These are phyloP conservation scores for Plasmodium fragile DNA, from an alignment of 169 alveolate species.

Conservation along the genomic window DNA sequence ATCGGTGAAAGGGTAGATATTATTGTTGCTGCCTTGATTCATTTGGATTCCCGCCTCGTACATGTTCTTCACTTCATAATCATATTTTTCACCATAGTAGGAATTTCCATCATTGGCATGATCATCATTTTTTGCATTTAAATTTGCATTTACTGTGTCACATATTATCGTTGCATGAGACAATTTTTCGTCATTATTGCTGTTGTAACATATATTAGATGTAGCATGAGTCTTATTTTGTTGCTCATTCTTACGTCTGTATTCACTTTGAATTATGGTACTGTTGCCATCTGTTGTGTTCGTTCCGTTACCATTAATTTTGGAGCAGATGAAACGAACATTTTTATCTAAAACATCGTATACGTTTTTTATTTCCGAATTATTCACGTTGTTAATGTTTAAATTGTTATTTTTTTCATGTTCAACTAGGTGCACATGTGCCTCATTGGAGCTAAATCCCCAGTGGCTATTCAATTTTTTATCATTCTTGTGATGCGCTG, in stretches of 20 bases:
- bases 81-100: not conserved
- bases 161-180: not conserved
- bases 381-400: not conserved
- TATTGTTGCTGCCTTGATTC: not conserved
- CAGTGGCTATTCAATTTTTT: not conserved
- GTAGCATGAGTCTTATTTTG: not conserved
- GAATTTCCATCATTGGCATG: not conserved
- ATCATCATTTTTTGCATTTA: conserved; percentile 9
- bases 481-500: not conserved
- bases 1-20: not conserved
- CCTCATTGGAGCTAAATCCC: not conserved
- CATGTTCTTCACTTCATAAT: not conserved
- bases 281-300: not conserved
- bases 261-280: not conserved
- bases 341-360: conserved; percentile 1
- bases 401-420: not conserved
- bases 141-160: not conserved
- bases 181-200: not conserved
- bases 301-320: not conserved
- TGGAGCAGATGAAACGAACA: not conserved
- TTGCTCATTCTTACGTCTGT: not conserved
- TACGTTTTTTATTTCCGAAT: not conserved
- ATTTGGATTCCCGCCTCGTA: not conserved
- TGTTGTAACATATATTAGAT: not conserved
- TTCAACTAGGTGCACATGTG: not conserved